Evolutionary conservation across 2,329 filamentous ascomycete genomes (phyloP).

Genomic region (Elsinoe perseae): DNA sequence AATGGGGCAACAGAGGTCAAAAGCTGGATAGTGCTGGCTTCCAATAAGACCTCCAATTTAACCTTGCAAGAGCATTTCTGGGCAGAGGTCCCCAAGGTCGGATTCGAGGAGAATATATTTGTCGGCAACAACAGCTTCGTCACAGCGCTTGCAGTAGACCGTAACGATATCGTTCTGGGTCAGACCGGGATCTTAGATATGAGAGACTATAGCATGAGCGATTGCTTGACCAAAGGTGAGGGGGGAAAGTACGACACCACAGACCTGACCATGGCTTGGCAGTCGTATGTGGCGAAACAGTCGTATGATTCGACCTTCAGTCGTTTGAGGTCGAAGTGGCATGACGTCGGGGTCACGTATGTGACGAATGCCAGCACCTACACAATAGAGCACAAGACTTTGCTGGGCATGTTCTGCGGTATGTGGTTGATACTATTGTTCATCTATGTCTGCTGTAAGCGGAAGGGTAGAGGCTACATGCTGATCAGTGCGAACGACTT

Average conservation of each 20-base stretch:
- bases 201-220: not conserved
- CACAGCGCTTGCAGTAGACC: not conserved
- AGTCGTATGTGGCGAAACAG: not conserved
- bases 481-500: too few species aligned
- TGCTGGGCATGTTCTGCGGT: too few species aligned
- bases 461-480: too few species aligned
- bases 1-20: conserved; percentile 20
- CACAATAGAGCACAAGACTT: too few species aligned
- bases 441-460: too few species aligned
- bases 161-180: not conserved
- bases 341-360: too few species aligned
- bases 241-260: too few species aligned
- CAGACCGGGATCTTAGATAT: not conserved
- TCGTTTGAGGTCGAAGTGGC: not conserved
- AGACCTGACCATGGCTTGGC: not conserved
- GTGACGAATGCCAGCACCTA: too few species aligned
- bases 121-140: not conserved
- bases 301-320: not conserved
- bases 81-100: not conserved
- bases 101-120: conserved; percentile 6
- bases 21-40: conserved; percentile 18
- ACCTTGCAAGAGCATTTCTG: not conserved
- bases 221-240: too few species aligned
- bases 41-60: conserved; percentile 11
- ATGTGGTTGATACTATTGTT: too few species aligned